phyloP scores from a whole-genome alignment of 2,329 filamentous ascomycete genomes.

The Fusarium sacchari region DNA sequence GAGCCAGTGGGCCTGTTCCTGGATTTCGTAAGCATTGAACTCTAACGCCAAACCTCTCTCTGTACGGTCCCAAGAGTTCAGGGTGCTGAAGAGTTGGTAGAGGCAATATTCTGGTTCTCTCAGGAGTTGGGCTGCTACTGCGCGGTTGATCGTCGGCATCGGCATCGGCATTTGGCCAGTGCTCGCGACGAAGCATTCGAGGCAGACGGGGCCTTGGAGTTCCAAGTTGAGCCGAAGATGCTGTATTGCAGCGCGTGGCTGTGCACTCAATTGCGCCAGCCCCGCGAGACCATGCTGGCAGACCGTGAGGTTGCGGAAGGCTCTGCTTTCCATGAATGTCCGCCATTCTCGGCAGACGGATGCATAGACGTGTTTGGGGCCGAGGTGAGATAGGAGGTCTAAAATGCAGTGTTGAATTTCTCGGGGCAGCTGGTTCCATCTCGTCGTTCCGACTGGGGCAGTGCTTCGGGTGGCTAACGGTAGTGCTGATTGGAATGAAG shows the following conservation, averaged over 20 bases:
- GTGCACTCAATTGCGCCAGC: neutral
- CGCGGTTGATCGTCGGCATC: too few species aligned
- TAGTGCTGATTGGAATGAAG: neutral
- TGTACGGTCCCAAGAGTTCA: neutral
- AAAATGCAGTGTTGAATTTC: neutral
- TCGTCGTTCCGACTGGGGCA: neutral
- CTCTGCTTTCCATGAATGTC: neutral
- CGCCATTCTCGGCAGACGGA: neutral
- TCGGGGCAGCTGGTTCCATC: neutral
- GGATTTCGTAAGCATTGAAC: neutral
- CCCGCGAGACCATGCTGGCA: neutral
- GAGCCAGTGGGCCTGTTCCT: neutral
- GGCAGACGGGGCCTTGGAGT: neutral
- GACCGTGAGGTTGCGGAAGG: neutral
- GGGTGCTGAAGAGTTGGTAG: neutral
- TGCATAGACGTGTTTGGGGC: neutral
- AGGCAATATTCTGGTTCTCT: neutral
- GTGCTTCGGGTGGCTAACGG: too few species aligned
- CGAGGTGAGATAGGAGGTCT: fast-evolving
- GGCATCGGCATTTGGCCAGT: too few species aligned
- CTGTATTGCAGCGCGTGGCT: neutral
- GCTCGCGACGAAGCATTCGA: fast-evolving
- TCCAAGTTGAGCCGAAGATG: neutral
- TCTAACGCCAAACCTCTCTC: neutral
- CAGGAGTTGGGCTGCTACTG: neutral